Percentiles rank a stretch among this genome's conserved stretches.
phyloP scores from a whole-genome alignment of 2,329 filamentous ascomycete genomes.

The Ophiostoma triangulosporum region DNA sequence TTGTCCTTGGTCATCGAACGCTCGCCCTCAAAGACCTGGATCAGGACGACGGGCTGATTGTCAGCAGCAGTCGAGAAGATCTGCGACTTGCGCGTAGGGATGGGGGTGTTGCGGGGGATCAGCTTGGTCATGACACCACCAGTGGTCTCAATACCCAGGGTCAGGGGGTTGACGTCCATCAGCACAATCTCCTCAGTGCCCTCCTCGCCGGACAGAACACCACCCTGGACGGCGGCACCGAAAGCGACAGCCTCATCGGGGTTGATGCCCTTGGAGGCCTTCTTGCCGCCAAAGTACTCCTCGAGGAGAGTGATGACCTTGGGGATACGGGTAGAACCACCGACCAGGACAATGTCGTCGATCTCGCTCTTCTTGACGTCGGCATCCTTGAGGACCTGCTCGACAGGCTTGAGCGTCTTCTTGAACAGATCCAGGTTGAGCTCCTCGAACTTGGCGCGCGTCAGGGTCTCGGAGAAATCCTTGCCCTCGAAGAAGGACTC shows the following conservation, averaged over 20 bases:
- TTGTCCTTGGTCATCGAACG: constrained; percentile 91
- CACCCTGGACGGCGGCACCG: constrained; percentile 92
- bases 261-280: constrained; percentile 98
- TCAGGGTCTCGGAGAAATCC: constrained; percentile 96
- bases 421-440: constrained; percentile 98
- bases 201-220: constrained; percentile 82
- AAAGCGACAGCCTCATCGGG: constrained; percentile 98
- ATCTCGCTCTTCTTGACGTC: constrained; percentile 94
- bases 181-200: constrained; percentile 71
- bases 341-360: constrained; percentile 92
- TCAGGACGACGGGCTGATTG: constrained; percentile 90
- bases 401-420: constrained; percentile 96
- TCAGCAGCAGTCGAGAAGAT: constrained; percentile 96
- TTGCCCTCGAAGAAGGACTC: constrained; percentile 94
- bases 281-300: constrained; percentile 92
- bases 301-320: constrained; percentile 92
- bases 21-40: constrained; percentile 93
- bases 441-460: constrained; percentile 98
- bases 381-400: constrained; percentile 96
- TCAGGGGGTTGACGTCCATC: constrained; percentile 95
- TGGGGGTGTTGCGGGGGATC: constrained; percentile 86
- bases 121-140: constrained; percentile 97
- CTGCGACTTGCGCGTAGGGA: constrained; percentile 92
- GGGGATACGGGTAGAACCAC: constrained; percentile 97
- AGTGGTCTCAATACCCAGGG: constrained; percentile 93